Conservation (phyloP, 2,329 filamentous ascomycete genomes). For the Pseudocercospora fuligena region DNA sequence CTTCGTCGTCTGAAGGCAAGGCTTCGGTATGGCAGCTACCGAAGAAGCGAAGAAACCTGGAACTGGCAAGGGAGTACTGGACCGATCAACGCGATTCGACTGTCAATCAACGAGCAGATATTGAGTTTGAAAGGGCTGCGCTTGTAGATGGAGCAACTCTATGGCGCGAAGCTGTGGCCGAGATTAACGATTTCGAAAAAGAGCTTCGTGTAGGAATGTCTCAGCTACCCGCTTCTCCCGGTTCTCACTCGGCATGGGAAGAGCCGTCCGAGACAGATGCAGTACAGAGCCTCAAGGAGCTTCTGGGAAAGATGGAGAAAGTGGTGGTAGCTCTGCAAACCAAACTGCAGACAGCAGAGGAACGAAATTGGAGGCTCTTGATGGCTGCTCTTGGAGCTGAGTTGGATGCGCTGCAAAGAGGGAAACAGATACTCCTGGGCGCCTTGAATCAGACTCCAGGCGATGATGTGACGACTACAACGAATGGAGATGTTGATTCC, state of each 20-base stretch:
- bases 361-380: constrained; percentile 72
- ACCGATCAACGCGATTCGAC: constrained; percentile 64
- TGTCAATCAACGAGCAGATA: constrained; percentile 59
- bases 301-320: constrained; percentile 61
- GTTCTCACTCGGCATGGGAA: constrained; percentile 38
- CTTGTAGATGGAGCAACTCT: constrained; percentile 69
- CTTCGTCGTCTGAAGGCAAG: constrained; percentile 23
- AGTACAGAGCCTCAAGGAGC: constrained; percentile 30
- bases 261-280: constrained; percentile 23
- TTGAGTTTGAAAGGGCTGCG: constrained; percentile 66
- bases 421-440: constrained; percentile 60
- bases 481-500: constrained; percentile 15
- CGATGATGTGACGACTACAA: not conserved
- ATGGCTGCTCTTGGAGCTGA: constrained; percentile 78
- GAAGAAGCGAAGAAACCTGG: constrained; percentile 67
- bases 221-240: constrained; percentile 29
- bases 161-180: constrained; percentile 66
- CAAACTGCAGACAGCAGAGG: constrained; percentile 61
- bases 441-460: constrained; percentile 34
- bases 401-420: constrained; percentile 68
- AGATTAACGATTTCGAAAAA: constrained; percentile 69
- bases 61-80: constrained; percentile 75
- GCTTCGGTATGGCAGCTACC: constrained; percentile 57
- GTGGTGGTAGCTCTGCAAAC: constrained; percentile 62
- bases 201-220: constrained; percentile 63